Evolutionary conservation across 129 eudicot species (phyloP), one percentile per base, ranked within the genome.

Genomic region (Ambrosia trifida): DNA sequence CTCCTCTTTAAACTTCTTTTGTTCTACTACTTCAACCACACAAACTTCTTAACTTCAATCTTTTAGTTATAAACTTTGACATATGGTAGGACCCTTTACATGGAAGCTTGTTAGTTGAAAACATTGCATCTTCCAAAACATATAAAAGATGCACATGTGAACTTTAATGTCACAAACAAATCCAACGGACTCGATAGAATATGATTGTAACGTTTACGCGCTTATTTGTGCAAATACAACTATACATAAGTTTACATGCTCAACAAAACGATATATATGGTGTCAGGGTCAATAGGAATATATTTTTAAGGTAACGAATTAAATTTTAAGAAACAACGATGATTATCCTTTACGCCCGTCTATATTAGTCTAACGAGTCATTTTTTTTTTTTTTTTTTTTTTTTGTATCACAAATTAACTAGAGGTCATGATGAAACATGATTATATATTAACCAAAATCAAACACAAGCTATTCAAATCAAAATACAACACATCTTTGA

Each of bases 91-190:
- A 77, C 81, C 81, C 76, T 70, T 61, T 70, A 44, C 45, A 52
- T 77, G 81, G 72, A 77, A 77, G 81, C 52, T 77, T 77, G 77
- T 63, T 77, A 53, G 66, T 17, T 63, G 50, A 77, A 62, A 70
- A 59, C 81, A 70, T 20, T 77, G 81, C 66, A 77, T 77, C 71
- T 77, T 77, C 77, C 81, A 77, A 70, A 76, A 63, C 56, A 41
- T 61, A 63, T 52, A 40, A 62, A 69, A 61, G 81, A 70, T 78
- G 51, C 81, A 75, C 81, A 78, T 78, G 81, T 70, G 81, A 78
- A 70, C 77, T 63, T 70, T 76, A 78, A 30, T 78, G 77, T 63
- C 81, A 63, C 71, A 40, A 70, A 78, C 68, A 63, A 68, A 11
- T 68, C 75, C 60, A 68, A 68, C 46, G 62, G 58, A 46, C 20